Base-by-base conservation (phyloP, 192 early-diverging fungal species). In the Chytriomyces sp. region DNA sequence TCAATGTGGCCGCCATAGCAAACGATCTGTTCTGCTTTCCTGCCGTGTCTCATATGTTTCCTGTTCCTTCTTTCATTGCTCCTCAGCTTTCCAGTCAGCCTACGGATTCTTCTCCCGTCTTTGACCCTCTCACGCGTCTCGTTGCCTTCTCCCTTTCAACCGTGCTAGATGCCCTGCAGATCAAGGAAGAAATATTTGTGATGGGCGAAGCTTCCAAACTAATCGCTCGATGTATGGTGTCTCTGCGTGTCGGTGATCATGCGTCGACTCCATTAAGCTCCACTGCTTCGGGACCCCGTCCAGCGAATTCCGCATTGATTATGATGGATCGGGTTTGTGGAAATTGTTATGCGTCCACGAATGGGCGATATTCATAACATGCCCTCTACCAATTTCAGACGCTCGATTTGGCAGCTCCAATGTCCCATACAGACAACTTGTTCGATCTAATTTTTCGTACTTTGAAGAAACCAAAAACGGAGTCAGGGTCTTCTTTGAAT, bases 101-200 rank as follows among this genome's bases (percentile, higher is more conserved):
- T n/a, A n/a, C n/a, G n/a, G n/a, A n/a, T n/a, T n/a, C n/a, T n/a
- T n/a, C n/a, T n/a, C n/a, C n/a, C n/a, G n/a, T n/a, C n/a, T n/a
- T n/a, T n/a, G n/a, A n/a, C n/a, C n/a, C n/a, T n/a, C n/a, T n/a
- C n/a, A 73, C 71, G 22, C 59, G 71, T 14, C 52, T 64, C 34
- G 44, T 64, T 0, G 39, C 71, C 4, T 25, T 36, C 5, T n/a
- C 71, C 22, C 41, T 73, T 25, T 44, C 7, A 34, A 52, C 71
- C 25, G 30, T 73, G 19, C 49, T 73, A 4, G 71, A 73, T 10
- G 25, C 52, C 25, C 41, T 73, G 10, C 8, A 32, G 10, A 28
- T 55, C 4, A 63, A 64, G 39, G 71, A 73, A 36, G 71, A 73
- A 53, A 36, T 73, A 25, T 73, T 73, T 63, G 71, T 34, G 17